Conservation (phyloP, 73 alveolate genomes). For the Paramecium sexaurelia region DNA sequence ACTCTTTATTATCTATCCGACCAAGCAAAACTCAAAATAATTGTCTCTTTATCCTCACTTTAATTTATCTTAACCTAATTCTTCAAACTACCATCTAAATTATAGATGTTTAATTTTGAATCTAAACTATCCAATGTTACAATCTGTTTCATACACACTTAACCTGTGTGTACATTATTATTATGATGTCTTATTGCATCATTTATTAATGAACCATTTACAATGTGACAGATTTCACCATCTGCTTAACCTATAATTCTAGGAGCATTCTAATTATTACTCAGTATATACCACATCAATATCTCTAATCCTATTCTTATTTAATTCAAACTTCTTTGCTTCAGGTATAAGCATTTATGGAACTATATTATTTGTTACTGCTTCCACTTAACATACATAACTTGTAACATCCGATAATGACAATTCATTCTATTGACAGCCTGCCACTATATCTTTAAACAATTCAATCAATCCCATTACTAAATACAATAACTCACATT, state of each 20-base stretch:
- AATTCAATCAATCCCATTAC: constrained; percentile 61
- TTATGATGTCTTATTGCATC: constrained; percentile 66
- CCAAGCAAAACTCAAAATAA: constrained; percentile 67
- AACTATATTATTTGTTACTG: constrained; percentile 40
- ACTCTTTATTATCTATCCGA: constrained; percentile 65
- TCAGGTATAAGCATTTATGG: constrained; percentile 60
- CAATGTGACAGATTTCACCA: constrained; percentile 61
- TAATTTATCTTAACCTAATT: constrained; percentile 29
- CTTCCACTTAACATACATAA: constrained; percentile 60
- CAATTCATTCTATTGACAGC: constrained; percentile 36
- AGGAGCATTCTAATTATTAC: constrained; percentile 50
- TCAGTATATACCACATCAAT: constrained; percentile 55
- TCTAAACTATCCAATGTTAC: constrained; percentile 57
- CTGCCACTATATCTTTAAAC: constrained; percentile 58
- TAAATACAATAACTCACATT: constrained; percentile 60
- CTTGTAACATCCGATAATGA: constrained; percentile 61
- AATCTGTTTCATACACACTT: constrained; percentile 39
- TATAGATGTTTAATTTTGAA: constrained; percentile 47
- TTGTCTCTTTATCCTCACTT: constrained; percentile 49
- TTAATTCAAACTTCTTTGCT: constrained; percentile 60
- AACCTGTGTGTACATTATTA: constrained; percentile 48
- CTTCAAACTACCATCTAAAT: constrained; percentile 30
- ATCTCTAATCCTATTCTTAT: constrained; percentile 45
- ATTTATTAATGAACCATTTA: constrained; percentile 22
- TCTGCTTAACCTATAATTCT: constrained; percentile 52